Base-by-base conservation (phyloP, 768 basidiomycete species). In the Lentinus brumalis region DNA sequence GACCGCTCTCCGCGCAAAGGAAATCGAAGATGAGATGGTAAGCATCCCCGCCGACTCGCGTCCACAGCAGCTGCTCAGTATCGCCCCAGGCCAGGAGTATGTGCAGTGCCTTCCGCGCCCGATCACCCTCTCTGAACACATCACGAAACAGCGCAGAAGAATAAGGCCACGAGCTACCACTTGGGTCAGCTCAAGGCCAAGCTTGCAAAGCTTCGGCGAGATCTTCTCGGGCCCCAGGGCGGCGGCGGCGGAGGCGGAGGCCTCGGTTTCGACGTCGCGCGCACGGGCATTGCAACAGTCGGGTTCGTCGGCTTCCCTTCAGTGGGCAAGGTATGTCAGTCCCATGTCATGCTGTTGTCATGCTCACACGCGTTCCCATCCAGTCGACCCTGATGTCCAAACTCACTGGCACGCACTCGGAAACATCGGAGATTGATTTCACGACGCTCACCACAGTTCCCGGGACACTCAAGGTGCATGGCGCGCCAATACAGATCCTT, bases 11-110 rank as follows among this genome's bases (percentile, higher is more conserved):
- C 11, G 31, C 53, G 44, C 35, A 50, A 57, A 93, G 90, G 93
- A 94, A 86, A 85, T 96, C 74, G 94, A 96, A 84, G 92, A 94
- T 92, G 94, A 95, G 77, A 95, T 95, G 95, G 92, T 91, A 71
- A 79, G 85, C 75, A 66, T 31, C 30, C 58, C 51, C 63, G 62
- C 58, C 49, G 50, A 60, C 44, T 50, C 7, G 63, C 55, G 44
- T 30, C 53, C 50, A 57, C 26, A 50, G 47, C 57, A 18, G 45
- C 40, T 58, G 72, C 74, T 73, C 64, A 76, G 59, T 66, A 9
- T 57, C 59, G 58, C 35, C 35, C 35, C 73, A 94, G 90, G 84
- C 88, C 73, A 94, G 84, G 84, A 95, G 91, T 92, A 81, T 71
- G 82, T 79, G 12, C 41, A 44, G 31, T 44, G 32, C 62, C 46